Percentiles rank a stretch among this genome's conserved stretches.
Conservation (phyloP, 768 basidiomycete genomes). For the Mycena amicta region DNA sequence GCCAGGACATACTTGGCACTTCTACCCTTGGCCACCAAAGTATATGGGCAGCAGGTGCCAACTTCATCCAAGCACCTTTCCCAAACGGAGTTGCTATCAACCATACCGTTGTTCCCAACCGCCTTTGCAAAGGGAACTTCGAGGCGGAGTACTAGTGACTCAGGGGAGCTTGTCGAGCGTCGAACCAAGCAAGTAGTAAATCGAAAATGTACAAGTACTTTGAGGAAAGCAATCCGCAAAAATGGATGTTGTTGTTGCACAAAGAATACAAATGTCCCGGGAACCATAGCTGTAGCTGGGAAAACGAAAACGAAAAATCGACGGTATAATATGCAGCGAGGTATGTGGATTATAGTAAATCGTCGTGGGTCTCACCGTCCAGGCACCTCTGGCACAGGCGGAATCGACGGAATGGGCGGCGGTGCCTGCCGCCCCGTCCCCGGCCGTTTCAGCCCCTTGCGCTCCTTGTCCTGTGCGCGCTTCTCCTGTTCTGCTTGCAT, state of each 20-base stretch:
- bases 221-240: background rate
- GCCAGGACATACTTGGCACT: conserved; percentile 21
- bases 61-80: conserved; percentile 25
- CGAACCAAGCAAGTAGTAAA: background rate
- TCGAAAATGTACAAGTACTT: too few relatives aligned
- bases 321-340: conserved; percentile 19
- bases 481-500: conserved; percentile 83
- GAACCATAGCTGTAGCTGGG: conserved; percentile 4
- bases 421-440: background rate
- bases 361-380: background rate
- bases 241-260: background rate
- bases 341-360: conserved; percentile 7
- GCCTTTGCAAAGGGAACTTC: conserved; percentile 13
- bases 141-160: too few relatives aligned
- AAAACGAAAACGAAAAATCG: background rate
- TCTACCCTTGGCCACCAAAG: conserved; percentile 24
- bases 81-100: conserved; percentile 21
- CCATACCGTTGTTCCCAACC: conserved; percentile 21
- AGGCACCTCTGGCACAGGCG: conserved; percentile 11
- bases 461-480: conserved; percentile 63
- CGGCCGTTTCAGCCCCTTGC: conserved; percentile 56
- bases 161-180: background rate
- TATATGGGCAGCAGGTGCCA: conserved; percentile 23
- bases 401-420: conserved; percentile 7
- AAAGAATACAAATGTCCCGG: conserved; percentile 20